Base-by-base conservation (phyloP, 2,329 filamentous ascomycete genomes). In the Mollisia scopiformis region DNA sequence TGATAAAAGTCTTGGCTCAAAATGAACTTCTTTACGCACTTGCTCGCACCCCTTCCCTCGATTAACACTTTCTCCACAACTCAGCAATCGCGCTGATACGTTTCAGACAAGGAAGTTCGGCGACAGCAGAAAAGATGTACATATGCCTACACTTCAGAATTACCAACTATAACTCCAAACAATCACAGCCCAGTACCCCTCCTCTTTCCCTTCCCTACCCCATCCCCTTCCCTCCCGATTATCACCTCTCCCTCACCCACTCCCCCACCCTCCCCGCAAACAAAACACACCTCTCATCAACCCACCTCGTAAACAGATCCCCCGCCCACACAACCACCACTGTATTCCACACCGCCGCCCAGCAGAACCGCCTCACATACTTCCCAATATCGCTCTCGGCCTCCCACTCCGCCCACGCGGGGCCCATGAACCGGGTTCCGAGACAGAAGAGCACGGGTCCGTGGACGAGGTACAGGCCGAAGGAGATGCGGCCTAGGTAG, bases 381-480 rank as follows among this genome's bases (percentile, higher is more conserved):
- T 21, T 41, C 7, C 37, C 49, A 7, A 25, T 10, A 35, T 61
- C 39, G 23, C 35, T 31, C 2, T 39, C 31, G 7, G 28, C 35
- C 14, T 33, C 30, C 6, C 16, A 53, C 30, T n/a, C 16, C 4
- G 10, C 47, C 49, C 47, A 52, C 3, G 51, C 55, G 6, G 30
- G 41, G 7, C 16, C 27, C 8, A 58, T 13, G 7, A 55, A 23
- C 6, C 43, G 31, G 21, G 59, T 62, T n/a, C 59, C 59, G 5
- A 62, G 25, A 14, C 37, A 50, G 19, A 62, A 62, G 1, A 62
- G 51, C 6, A 62, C 59, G 7, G 51, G 55, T 13, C 55, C 59
- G n/a, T 62, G 59, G 50, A 62, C 55, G 19, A 62, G 49, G 11
- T 62, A 62, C 6, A 62, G 53, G 0, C 50, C 51, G 25, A 55